These are phyloP conservation scores for Monosporascus sp. DNA, from an alignment of 2,329 filamentous ascomycete genomes.

Conservation along the genomic window DNA sequence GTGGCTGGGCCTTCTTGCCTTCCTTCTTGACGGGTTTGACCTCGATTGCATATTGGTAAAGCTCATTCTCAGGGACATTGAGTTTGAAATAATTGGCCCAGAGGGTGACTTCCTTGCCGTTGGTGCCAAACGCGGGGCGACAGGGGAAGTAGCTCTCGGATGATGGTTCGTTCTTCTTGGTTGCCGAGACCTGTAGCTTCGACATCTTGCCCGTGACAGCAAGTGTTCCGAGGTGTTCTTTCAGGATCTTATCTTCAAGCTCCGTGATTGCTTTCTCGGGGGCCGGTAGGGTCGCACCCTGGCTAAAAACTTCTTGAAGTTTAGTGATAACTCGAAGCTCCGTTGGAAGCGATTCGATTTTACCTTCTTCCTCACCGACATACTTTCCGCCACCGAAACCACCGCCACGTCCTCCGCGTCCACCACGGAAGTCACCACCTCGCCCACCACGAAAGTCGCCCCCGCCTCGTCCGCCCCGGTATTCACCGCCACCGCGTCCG, in stretches of 20 bases:
- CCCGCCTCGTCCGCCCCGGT: constrained; percentile 6
- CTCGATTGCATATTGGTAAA: constrained; percentile 44
- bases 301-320: too few species aligned
- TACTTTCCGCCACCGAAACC: constrained; percentile 20
- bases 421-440: constrained; percentile 7
- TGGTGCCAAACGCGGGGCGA: constrained; percentile 45
- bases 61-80: constrained; percentile 26
- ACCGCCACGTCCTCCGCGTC: constrained; percentile 20
- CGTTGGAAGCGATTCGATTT: too few species aligned
- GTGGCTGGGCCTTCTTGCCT: constrained; percentile 11
- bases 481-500: constrained; percentile 6
- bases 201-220: constrained; percentile 32
- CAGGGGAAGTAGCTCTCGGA: constrained; percentile 31
- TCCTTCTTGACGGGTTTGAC: constrained; percentile 19
- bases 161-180: constrained; percentile 1
- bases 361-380: constrained; percentile 17
- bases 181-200: constrained; percentile 24
- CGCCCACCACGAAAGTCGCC: constrained; percentile 19
- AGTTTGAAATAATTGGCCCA: constrained; percentile 53
- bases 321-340: too few species aligned
- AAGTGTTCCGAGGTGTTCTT: constrained; percentile 20
- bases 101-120: constrained; percentile 36
- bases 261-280: constrained; percentile 27
- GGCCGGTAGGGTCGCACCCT: constrained; percentile 9
- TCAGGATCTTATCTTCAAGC: constrained; percentile 38